phyloP scores from a whole-genome alignment of 768 basidiomycete species.

The Trametes maxima region DNA sequence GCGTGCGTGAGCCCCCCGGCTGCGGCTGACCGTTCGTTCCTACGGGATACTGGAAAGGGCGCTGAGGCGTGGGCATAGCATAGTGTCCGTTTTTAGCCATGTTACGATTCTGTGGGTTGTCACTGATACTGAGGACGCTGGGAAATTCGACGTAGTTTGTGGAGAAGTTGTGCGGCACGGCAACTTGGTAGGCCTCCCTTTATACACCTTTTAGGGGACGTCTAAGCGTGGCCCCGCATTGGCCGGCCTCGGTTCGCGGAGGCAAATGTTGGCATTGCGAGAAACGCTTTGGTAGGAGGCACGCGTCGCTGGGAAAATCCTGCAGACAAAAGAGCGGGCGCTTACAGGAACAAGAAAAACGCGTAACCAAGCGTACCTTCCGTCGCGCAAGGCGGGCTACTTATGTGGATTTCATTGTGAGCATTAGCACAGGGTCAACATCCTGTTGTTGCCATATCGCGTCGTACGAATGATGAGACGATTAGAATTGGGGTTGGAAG shows the following conservation, averaged over 20 bases:
- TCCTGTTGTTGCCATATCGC: no score
- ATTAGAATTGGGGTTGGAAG: no score
- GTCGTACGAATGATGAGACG: no score
- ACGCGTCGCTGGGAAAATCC: background rate
- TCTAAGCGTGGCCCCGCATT: background rate
- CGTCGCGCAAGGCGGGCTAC: background rate
- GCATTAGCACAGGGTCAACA: no score
- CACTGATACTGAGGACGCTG: background rate
- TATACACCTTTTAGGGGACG: background rate
- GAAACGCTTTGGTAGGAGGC: constrained; percentile 1
- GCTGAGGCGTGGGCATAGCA: background rate
- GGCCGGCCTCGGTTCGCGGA: background rate
- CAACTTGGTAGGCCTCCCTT: background rate
- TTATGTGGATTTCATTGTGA: background rate
- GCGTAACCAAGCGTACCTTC: background rate
- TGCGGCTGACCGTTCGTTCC: background rate
- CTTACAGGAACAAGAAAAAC: background rate
- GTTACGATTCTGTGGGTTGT: background rate
- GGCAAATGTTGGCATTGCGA: background rate
- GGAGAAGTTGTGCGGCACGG: background rate
- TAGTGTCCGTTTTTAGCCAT: background rate
- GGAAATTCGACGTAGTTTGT: background rate
- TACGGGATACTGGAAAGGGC: background rate
- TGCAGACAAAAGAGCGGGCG: constrained; percentile 8
- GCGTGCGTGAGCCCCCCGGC: background rate